Percentiles rank a stretch among this genome's conserved stretches.
These are phyloP conservation scores for Chalciporus pseudorubinellus DNA, from an alignment of 768 basidiomycete species.

Conservation along the genomic window DNA sequence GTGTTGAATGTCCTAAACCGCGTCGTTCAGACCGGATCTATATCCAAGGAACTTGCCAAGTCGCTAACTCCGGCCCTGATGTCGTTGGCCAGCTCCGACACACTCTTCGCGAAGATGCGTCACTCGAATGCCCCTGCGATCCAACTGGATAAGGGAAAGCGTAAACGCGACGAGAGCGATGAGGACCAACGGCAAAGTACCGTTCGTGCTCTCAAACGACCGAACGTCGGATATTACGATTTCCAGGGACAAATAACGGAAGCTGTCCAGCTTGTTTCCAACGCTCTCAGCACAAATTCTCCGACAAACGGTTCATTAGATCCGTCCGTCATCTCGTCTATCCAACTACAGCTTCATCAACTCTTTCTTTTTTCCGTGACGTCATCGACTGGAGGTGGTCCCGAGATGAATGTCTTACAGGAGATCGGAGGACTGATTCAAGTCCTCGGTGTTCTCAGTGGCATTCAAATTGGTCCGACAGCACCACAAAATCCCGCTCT, in stretches of 20 bases:
- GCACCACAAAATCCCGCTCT: constrained; percentile 31
- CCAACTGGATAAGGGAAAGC: constrained; percentile 70
- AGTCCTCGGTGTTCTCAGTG: constrained; percentile 76
- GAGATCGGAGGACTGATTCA: constrained; percentile 82
- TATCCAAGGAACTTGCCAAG: constrained; percentile 53
- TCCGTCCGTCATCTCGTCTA: constrained; percentile 60
- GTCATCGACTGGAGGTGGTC: constrained; percentile 53
- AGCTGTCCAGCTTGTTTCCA: constrained; percentile 56
- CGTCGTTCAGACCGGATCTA: constrained; percentile 44
- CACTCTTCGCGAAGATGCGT: constrained; percentile 61
- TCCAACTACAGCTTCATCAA: constrained; percentile 71
- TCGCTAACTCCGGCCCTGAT: constrained; percentile 63
- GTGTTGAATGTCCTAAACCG: constrained; percentile 56
- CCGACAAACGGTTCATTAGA: constrained; percentile 45
- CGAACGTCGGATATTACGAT: constrained; percentile 42
- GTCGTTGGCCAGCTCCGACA: constrained; percentile 60
- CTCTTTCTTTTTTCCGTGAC: constrained; percentile 78
- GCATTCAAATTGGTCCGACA: constrained; percentile 60
- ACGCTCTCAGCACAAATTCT: constrained; percentile 42
- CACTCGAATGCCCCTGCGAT: constrained; percentile 61
- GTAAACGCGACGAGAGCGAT: constrained; percentile 60
- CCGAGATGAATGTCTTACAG: constrained; percentile 57
- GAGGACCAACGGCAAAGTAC: constrained; percentile 29
- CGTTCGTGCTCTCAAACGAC: constrained; percentile 41
- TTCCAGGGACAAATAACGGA: constrained; percentile 57